These are phyloP conservation scores for Fragaria nilgerrensis DNA, from an alignment of 306 rosid species.

Conservation along the genomic window DNA sequence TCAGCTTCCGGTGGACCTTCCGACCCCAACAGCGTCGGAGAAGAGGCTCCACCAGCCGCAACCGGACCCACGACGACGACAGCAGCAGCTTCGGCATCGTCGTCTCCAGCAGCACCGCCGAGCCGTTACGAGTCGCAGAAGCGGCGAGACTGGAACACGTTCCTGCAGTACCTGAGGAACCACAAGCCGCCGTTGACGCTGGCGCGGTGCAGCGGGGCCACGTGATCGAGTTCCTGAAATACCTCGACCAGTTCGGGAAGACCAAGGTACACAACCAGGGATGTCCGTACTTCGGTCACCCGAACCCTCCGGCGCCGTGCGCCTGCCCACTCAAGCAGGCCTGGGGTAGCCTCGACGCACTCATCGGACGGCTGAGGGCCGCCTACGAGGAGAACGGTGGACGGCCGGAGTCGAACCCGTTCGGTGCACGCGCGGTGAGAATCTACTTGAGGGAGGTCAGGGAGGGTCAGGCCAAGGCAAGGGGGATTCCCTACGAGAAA, in stretches of 20 bases:
- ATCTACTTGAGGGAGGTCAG: slow-evolving; percentile 85
- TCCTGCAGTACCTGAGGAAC: slow-evolving; percentile 78
- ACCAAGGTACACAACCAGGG: slow-evolving; percentile 77
- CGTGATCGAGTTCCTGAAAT: slow-evolving; percentile 88
- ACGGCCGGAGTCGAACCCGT: slow-evolving; percentile 80
- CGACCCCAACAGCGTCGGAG: slow-evolving; percentile 18
- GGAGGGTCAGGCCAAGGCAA: slow-evolving; percentile 83
- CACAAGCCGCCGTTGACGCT: slow-evolving; percentile 94
- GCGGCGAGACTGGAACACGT: slow-evolving; percentile 95
- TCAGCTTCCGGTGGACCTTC: slow-evolving; percentile 50
- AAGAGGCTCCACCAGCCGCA: slow-evolving; percentile 4
- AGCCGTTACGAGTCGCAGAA: slow-evolving; percentile 97
- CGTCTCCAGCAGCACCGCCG: slow-evolving; percentile 49
- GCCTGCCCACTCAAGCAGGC: slow-evolving; percentile 85
- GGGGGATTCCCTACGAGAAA: slow-evolving; percentile 94
- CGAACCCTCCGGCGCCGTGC: slow-evolving; percentile 81
- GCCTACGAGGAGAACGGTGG: slow-evolving; percentile 98
- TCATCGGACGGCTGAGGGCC: slow-evolving; percentile 89
- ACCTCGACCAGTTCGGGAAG: slow-evolving; percentile 90
- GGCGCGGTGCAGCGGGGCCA: slow-evolving; percentile 98
- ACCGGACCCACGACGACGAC: background rate
- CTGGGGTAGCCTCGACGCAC: slow-evolving; percentile 89
- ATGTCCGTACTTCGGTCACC: slow-evolving; percentile 81
- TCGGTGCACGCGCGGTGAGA: slow-evolving; percentile 75
- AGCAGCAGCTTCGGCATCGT: slow-evolving; percentile 19